These are phyloP conservation scores for Monilinia vaccinii-corymbosi DNA, from an alignment of 2,329 filamentous ascomycete genomes.

Conservation along the genomic window DNA sequence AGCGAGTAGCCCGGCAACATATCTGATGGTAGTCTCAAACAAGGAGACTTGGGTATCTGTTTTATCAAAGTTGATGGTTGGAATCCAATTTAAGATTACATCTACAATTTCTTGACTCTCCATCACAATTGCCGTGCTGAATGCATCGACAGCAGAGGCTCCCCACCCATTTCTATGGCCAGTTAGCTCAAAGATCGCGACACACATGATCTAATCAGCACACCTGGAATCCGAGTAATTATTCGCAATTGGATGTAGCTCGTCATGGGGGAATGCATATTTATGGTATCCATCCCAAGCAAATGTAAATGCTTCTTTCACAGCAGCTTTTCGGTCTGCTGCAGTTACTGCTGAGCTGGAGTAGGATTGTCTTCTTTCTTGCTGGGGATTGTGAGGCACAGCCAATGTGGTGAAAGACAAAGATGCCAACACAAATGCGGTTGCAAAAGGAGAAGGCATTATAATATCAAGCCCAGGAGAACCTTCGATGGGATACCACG, in stretches of 20 bases:
- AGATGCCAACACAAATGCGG: conserved; percentile 15
- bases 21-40: conserved; percentile 88
- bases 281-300: conserved; percentile 66
- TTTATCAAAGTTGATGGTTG: conserved; percentile 59
- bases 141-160: conserved; percentile 70
- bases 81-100: conserved; percentile 62
- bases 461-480: conserved; percentile 6
- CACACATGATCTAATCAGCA: conserved; percentile 16
- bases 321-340: conserved; percentile 41
- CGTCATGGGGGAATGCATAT: conserved; percentile 71
- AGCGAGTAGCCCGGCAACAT: conserved; percentile 71
- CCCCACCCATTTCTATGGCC: conserved; percentile 68
- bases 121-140: conserved; percentile 76
- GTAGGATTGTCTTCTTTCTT: conserved; percentile 14
- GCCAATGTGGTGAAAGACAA: conserved; percentile 13
- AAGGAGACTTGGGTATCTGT: conserved; percentile 56
- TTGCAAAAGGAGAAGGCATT: conserved; percentile 19
- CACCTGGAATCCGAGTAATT: conserved; percentile 60
- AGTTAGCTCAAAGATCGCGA: conserved; percentile 11
- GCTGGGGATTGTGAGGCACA: conserved; percentile 14
- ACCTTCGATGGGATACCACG: neutral
- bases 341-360: conserved; percentile 13
- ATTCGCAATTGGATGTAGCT: conserved; percentile 60
- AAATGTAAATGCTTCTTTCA: conserved; percentile 59
- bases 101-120: conserved; percentile 56